Conservation (phyloP, 208 protist species). For the Acanthamoeba lenticulata region DNA sequence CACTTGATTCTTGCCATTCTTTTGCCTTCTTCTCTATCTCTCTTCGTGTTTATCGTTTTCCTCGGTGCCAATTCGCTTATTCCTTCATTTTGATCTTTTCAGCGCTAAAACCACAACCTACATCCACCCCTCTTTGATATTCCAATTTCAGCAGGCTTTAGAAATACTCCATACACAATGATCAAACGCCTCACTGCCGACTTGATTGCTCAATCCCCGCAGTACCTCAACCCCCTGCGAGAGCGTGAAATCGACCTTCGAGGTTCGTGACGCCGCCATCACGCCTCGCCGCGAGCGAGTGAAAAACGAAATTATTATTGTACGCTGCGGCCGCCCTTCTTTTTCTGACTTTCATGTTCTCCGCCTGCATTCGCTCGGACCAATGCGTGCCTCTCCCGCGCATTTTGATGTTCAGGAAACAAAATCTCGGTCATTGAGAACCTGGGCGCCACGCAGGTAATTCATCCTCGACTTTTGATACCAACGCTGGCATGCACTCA, state of each 20-base stretch:
- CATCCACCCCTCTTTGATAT: background rate
- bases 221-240: conserved; percentile 83
- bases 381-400: background rate
- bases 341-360: background rate
- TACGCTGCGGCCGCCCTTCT: background rate
- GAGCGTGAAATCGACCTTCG: conserved; percentile 86
- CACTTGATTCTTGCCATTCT: conserved; percentile 18
- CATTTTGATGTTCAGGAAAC: conserved; percentile 63
- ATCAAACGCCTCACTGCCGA: conserved; percentile 84
- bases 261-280: conserved; percentile 70
- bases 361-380: background rate
- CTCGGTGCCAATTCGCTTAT: background rate
- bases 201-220: conserved; percentile 79
- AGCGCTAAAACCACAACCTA: background rate
- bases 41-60: background rate
- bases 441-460: conserved; percentile 81
- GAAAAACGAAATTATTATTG: background rate
- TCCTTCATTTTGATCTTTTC: background rate
- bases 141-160: no score
- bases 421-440: conserved; percentile 88
- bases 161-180: background rate
- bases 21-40: background rate
- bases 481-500: background rate
- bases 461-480: background rate
- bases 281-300: background rate